phyloP scores from a whole-genome alignment of 371 early-diverging fungal genomes.

The Rhizopus stolonifer region DNA sequence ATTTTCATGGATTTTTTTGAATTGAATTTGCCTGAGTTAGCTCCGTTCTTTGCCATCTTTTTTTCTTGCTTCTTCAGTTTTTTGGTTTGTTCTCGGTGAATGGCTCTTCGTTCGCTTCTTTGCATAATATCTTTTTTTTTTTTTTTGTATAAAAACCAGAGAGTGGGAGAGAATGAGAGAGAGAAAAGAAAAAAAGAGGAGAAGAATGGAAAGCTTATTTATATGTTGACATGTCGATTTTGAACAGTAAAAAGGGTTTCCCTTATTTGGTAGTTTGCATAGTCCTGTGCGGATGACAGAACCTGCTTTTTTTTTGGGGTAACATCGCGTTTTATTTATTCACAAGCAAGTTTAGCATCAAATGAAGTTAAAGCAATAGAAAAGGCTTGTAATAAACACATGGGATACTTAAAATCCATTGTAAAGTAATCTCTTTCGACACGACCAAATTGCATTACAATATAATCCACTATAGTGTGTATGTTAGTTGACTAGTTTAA shows the following conservation, averaged over 20 bases:
- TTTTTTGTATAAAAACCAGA: too few species aligned
- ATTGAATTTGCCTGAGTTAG: slow-evolving; percentile 2
- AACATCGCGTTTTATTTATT: slow-evolving; percentile 52
- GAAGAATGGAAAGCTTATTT: neutral
- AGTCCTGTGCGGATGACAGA: neutral
- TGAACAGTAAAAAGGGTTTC: neutral
- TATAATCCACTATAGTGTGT: slow-evolving; percentile 76
- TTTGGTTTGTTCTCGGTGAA: neutral
- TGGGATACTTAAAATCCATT: slow-evolving; percentile 94
- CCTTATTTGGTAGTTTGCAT: neutral
- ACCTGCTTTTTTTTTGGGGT: neutral
- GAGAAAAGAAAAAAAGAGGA: slow-evolving; percentile 1
- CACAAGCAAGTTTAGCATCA: slow-evolving; percentile 89
- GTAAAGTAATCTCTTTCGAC: slow-evolving; percentile 81
- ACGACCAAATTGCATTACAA: slow-evolving; percentile 95
- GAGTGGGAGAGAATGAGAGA: neutral
- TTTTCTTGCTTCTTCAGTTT: slow-evolving; percentile 4
- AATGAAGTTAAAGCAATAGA: slow-evolving; percentile 91
- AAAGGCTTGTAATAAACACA: slow-evolving; percentile 92
- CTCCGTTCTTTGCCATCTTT: neutral
- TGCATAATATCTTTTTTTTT: too few species aligned
- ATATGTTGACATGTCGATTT: neutral
- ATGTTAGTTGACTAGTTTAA: neutral
- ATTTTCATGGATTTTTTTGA: slow-evolving; percentile 6
- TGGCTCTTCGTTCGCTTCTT: slow-evolving; percentile 3